These are phyloP conservation scores for Salvia rosmarinus DNA, from an alignment of 257 asterid genomes.

Conservation along the genomic window DNA sequence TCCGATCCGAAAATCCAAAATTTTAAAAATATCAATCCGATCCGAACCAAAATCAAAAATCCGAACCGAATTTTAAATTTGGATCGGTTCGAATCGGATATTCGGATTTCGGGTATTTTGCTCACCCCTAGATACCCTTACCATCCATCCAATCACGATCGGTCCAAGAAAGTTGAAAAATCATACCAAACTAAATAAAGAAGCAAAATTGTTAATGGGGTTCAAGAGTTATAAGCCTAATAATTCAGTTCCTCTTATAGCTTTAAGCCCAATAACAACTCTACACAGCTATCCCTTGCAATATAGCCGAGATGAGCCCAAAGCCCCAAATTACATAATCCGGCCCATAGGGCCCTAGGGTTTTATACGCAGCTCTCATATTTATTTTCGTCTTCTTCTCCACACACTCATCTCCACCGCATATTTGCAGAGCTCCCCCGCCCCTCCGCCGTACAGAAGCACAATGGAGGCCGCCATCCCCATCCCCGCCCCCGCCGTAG, in stretches of 20 bases:
- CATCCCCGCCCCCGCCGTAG: background rate
- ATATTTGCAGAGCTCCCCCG: background rate
- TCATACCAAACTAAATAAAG: background rate
- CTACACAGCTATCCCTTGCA: background rate
- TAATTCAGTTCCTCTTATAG: too few species aligned
- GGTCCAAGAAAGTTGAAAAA: too few species aligned
- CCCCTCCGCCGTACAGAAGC: background rate
- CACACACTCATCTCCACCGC: background rate
- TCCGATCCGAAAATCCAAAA: too few species aligned
- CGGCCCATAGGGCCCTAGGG: constrained; percentile 33
- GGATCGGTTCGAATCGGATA: too few species aligned
- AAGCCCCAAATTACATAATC: background rate
- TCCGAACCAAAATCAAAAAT: too few species aligned
- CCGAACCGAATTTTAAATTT: too few species aligned
- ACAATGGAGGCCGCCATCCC: constrained; percentile 21
- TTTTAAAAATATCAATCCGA: too few species aligned
- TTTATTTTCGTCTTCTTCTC: constrained; percentile 22
- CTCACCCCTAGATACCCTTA: too few species aligned
- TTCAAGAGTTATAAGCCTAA: background rate
- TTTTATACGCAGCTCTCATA: constrained; percentile 13
- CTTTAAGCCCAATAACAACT: background rate
- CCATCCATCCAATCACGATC: background rate
- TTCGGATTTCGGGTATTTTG: too few species aligned
- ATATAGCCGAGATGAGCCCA: background rate
- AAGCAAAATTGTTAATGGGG: background rate